These are phyloP conservation scores for Quillaja saponaria DNA, from an alignment of 306 rosid genomes.

Conservation along the genomic window DNA sequence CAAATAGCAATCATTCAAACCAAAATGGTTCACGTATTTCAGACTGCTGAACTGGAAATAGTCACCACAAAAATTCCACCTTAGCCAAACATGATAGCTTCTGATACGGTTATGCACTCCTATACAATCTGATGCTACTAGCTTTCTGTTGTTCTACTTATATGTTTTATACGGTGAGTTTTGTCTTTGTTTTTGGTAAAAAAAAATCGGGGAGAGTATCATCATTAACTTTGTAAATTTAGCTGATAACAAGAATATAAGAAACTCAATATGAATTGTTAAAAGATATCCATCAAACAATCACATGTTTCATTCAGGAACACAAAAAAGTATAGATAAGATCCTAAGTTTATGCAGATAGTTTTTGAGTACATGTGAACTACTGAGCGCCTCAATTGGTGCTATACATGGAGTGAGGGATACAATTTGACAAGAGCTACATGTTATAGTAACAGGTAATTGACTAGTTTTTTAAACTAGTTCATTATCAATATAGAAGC, in stretches of 20 bases:
- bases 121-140: not conserved
- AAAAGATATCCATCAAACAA: slow-evolving; percentile 10
- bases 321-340: slow-evolving; percentile 14
- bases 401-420: slow-evolving; percentile 4
- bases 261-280: not conserved
- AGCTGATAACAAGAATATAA: slow-evolving; percentile 25
- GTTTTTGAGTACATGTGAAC: slow-evolving; percentile 17
- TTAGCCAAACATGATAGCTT: not conserved
- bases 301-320: not conserved
- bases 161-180: no score
- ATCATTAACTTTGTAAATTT: not conserved
- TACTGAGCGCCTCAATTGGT: not conserved
- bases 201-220: no score
- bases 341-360: slow-evolving; percentile 18
- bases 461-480: slow-evolving; percentile 31
- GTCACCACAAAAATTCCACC: slow-evolving; percentile 1
- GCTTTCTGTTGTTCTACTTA: not conserved
- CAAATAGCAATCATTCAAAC: not conserved
- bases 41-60: not conserved
- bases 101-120: slow-evolving; percentile 6
- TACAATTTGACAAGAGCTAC: slow-evolving; percentile 33
- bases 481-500: slow-evolving; percentile 26
- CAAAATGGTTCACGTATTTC: not conserved
- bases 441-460: slow-evolving; percentile 29
- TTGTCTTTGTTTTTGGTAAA: no score